Evolutionary conservation across 202 grass and related monocot genomes (phyloP).

Genomic region (Panicum virgatum): DNA sequence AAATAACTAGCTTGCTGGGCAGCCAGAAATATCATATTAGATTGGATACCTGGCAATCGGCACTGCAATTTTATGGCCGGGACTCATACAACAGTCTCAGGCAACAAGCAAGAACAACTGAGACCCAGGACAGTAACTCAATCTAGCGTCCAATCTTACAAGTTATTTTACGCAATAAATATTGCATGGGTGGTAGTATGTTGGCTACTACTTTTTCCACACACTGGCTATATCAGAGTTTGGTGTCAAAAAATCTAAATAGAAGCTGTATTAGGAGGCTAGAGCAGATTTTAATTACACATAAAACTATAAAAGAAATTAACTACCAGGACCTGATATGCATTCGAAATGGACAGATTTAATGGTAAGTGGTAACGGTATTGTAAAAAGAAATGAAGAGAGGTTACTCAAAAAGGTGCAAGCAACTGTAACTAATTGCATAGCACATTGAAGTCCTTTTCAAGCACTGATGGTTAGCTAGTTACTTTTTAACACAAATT

Average conservation of each 20-base stretch:
- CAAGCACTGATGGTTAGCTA: not conserved
- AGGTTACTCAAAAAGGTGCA: not conserved
- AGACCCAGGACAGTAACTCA: not conserved
- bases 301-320: not conserved
- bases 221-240: not conserved
- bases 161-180: not conserved
- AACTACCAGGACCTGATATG: conserved; percentile 4
- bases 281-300: not conserved
- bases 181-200: not conserved
- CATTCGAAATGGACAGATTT: not conserved
- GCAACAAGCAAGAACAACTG: not conserved
- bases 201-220: not conserved
- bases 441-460: not conserved
- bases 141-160: not conserved
- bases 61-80: not conserved
- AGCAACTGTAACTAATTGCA: not conserved
- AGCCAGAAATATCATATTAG: not conserved
- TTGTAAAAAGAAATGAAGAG: not conserved
- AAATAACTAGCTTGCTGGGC: not conserved
- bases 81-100: not conserved
- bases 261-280: not conserved
- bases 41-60: conserved; percentile 1
- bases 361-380: not conserved
- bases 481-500: not conserved
- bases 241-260: not conserved